Evolutionary conservation across 1,284 basidiomycete genomes (phyloP).

Genomic region (Mrakiaceae sp.): DNA sequence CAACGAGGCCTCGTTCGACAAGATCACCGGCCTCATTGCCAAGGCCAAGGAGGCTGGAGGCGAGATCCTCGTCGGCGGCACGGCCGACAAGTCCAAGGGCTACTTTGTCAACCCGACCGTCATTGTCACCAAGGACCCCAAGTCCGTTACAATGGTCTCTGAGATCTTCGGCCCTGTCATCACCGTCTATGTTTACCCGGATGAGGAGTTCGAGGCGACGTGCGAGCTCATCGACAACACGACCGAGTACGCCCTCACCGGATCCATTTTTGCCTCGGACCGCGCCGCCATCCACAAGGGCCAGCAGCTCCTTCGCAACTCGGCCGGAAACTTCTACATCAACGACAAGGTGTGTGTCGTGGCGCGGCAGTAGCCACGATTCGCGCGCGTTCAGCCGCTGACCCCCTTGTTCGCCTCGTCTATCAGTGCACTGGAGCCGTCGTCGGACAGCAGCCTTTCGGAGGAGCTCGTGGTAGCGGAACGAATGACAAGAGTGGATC

Average conservation of each 20-base stretch:
- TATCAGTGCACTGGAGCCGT: conserved; percentile 77
- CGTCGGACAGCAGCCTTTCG: conserved; percentile 94
- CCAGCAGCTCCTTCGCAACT: conserved; percentile 67
- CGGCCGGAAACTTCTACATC: conserved; percentile 80
- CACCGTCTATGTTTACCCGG: conserved; percentile 66
- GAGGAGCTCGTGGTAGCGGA: conserved; percentile 81
- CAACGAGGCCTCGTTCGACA: conserved; percentile 74
- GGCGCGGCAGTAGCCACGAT: neutral
- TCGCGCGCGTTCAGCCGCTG: neutral
- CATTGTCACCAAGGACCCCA: conserved; percentile 85
- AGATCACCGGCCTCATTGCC: conserved; percentile 70
- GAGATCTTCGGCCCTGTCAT: conserved; percentile 31
- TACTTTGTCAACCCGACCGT: conserved; percentile 93
- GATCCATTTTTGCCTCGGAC: conserved; percentile 72
- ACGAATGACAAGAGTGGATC: conserved; percentile 98
- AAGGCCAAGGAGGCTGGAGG: conserved; percentile 83
- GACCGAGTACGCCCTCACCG: conserved; percentile 82
- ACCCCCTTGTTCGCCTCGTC: conserved; percentile 31
- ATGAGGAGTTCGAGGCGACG: conserved; percentile 70
- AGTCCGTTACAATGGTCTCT: conserved; percentile 51
- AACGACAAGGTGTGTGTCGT: conserved; percentile 54
- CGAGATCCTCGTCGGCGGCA: conserved; percentile 77
- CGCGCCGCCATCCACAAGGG: conserved; percentile 64
- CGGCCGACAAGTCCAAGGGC: conserved; percentile 77
- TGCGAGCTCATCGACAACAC: conserved; percentile 78